Conservation (phyloP, 2,329 filamentous ascomycete genomes). For the Tympanopsis confertula region DNA sequence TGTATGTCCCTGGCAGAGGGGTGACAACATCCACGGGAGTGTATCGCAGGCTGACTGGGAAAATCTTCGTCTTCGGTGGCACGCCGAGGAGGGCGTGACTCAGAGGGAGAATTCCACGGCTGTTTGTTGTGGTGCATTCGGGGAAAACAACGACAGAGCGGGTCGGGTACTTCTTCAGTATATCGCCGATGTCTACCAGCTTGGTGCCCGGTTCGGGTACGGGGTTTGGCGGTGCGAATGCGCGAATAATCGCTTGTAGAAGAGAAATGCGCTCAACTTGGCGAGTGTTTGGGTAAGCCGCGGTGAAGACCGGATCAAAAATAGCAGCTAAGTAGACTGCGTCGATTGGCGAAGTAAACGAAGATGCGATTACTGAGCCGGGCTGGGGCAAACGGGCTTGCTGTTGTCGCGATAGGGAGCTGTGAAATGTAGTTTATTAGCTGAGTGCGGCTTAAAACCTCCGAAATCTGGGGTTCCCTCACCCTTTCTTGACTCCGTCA, state of each 20-base stretch:
- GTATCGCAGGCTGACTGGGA: slow-evolving; percentile 49
- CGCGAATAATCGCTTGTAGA: slow-evolving; percentile 42
- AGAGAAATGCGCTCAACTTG: slow-evolving; percentile 45
- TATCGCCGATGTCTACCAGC: slow-evolving; percentile 23
- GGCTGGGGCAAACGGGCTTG: slow-evolving; percentile 38
- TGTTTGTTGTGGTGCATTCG: slow-evolving; percentile 55
- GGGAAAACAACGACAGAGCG: slow-evolving; percentile 48
- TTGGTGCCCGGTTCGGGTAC: slow-evolving; percentile 17
- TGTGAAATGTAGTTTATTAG: slow-evolving; percentile 11
- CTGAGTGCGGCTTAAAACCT: slow-evolving; percentile 1
- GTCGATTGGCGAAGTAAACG: slow-evolving; percentile 52
- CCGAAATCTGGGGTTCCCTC: slow-evolving; percentile 10
- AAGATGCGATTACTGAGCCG: slow-evolving; percentile 47
- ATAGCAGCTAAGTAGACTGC: slow-evolving; percentile 54
- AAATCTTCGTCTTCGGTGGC: slow-evolving; percentile 40
- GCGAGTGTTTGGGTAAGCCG: slow-evolving; percentile 39
- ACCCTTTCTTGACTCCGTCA: slow-evolving; percentile 55
- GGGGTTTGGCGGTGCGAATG: slow-evolving; percentile 30
- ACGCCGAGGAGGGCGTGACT: slow-evolving; percentile 41
- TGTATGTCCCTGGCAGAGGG: slow-evolving; percentile 41
- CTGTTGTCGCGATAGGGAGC: slow-evolving; percentile 37
- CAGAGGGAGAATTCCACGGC: slow-evolving; percentile 46
- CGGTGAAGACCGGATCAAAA: slow-evolving; percentile 54
- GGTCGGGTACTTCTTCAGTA: slow-evolving; percentile 37
- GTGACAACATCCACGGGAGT: slow-evolving; percentile 51